Evolutionary conservation across 2,329 filamentous ascomycete genomes (phyloP).

Genomic region (Aureobasidium sp.): DNA sequence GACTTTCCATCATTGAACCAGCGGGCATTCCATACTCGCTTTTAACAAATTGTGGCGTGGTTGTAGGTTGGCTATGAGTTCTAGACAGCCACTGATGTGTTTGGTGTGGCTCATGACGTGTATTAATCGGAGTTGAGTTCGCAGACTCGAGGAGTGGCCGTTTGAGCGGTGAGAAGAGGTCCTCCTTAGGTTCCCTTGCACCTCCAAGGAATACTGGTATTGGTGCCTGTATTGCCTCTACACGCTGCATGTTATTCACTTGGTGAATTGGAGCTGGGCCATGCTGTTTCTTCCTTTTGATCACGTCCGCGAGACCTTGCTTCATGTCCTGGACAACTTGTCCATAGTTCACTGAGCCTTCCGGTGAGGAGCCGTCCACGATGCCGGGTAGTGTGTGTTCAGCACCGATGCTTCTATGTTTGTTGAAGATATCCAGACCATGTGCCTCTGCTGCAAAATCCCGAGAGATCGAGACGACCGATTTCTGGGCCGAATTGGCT

Average conservation of each 20-base stretch:
- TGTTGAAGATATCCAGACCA: slow-evolving; percentile 12
- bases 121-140: not conserved
- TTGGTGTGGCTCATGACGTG: not conserved
- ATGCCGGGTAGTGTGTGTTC: slow-evolving; percentile 20
- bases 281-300: not conserved
- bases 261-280: not conserved
- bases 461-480: not conserved
- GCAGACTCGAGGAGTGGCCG: not conserved
- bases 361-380: slow-evolving; percentile 8
- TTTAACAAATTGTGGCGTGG: not conserved
- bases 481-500: not conserved
- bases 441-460: not conserved
- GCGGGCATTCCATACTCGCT: not conserved
- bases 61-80: slow-evolving; percentile 4
- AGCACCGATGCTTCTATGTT: not conserved
- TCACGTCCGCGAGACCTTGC: slow-evolving; percentile 29
- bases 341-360: slow-evolving; percentile 30
- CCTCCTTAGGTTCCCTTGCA: slow-evolving; percentile 29
- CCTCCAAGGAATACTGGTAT: slow-evolving; percentile 8
- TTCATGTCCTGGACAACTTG: slow-evolving; percentile 38
- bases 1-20: not conserved
- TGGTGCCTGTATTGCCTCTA: not conserved
- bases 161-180: slow-evolving; percentile 39
- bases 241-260: not conserved
- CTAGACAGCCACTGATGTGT: slow-evolving; percentile 3